Base-by-base conservation (phyloP, 495 filamentous ascomycete genomes). In the Neurospora sp. region DNA sequence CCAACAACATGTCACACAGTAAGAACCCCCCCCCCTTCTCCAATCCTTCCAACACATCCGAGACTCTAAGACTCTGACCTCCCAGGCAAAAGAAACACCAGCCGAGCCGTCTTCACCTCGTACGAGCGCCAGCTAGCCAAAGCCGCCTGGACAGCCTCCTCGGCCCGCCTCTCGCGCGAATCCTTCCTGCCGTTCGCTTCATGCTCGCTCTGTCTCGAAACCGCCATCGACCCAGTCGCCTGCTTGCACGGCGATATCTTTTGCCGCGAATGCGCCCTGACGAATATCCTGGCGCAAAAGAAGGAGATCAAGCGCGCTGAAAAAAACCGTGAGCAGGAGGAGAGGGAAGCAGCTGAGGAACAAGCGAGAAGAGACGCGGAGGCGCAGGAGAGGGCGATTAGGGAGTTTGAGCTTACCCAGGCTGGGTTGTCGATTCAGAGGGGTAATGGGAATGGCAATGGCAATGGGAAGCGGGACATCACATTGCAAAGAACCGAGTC, bases 81-180 rank as follows among this genome's bases (percentile, higher is more conserved):
- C 44, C 40, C 75, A 91, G 89, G 90, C 81, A 97, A 98, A 87
- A 91, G 95, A 75, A 98, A 99, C 85, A 98, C 96, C 69, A 96
- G 94, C 72, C 92, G 97, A 59, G 91, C 96, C 22, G 93, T 97
- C 82, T 99, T 98, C 86, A 98, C 96, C 73, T 90, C 94, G 69
- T 89, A 97, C 82, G 96, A 99, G 83, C 91, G 96, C 69, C 85
- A 86, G 72, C 88, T 93, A 42, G 91, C 97, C 41, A 91, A 92
- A 78, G 82, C 87, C 31, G 88, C 88, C 71, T 99, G 96, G 92
- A 90, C 91, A 78, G 88, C 91, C 8, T 93, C 91, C 74, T 87
- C 90, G 40, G 93, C 94, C n/a, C 92, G 93, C 69, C 93, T 99
- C 41, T 89, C 88, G 61, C 92, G 96, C 75, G 96, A 99, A 78